These are phyloP conservation scores for Colletotrichum somersetense DNA, from an alignment of 2,329 filamentous ascomycete species.

Conservation along the genomic window DNA sequence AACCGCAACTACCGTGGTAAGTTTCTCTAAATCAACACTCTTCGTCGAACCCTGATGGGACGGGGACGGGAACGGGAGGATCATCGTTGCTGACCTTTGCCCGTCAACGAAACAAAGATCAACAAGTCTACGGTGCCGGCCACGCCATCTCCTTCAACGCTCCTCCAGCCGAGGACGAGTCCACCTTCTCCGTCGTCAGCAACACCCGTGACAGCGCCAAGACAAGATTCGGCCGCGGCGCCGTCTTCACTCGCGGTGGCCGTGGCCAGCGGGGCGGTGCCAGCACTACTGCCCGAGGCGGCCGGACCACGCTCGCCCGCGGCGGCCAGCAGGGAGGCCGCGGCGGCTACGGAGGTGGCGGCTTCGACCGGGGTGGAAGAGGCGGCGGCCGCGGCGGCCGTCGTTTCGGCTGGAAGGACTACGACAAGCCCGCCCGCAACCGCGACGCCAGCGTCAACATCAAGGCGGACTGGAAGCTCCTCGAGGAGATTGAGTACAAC, in stretches of 20 bases:
- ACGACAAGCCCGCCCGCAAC: conserved; percentile 96
- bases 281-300: conserved; percentile 62
- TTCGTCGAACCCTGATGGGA: neutral
- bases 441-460: conserved; percentile 96
- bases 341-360: conserved; percentile 67
- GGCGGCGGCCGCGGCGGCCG: conserved; percentile 81
- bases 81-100: conserved; percentile 30
- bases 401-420: conserved; percentile 98
- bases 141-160: conserved; percentile 89
- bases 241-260: conserved; percentile 88
- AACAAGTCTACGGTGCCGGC: conserved; percentile 96
- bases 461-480: conserved; percentile 92
- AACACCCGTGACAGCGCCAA: conserved; percentile 90
- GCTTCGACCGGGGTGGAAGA: conserved; percentile 81
- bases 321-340: conserved; percentile 72
- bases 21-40: conserved; percentile 42
- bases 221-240: conserved; percentile 88
- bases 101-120: conserved; percentile 72
- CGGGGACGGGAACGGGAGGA: neutral
- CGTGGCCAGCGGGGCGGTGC: conserved; percentile 80
- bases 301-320: conserved; percentile 76
- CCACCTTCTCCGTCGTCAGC: conserved; percentile 97
- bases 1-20: conserved; percentile 93
- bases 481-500: conserved; percentile 99
- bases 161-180: conserved; percentile 93